Base-by-base conservation (phyloP, 1,284 basidiomycete species). In the Ganoderma meredithae region DNA sequence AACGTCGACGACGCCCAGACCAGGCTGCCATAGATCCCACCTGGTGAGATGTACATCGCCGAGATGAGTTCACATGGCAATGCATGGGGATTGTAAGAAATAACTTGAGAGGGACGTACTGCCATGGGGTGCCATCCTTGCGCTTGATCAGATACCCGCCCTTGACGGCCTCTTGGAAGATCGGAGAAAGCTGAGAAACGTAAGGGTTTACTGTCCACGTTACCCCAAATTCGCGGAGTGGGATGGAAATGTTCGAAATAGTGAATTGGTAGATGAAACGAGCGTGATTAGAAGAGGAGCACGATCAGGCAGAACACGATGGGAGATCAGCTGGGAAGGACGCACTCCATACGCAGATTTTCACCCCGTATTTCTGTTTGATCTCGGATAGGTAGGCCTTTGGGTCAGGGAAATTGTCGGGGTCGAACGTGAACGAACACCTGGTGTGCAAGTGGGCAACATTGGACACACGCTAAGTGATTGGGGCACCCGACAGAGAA, bases 391-490 rank as follows among this genome's bases (percentile, higher is more conserved):
- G 83, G 75, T 92, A 93, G 36, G 83, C 84, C 70, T 86, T 85
- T 1, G 91, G 91, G 74, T 93, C 84, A 7, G 91, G 90, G 83
- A 94, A 93, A 73, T 87, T 87, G 33, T 92, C 89, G 2, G 90
- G 88, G 74, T 93, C 91, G 74, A 92, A 93, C 5, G 89, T 89
- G 79, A 93, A 94, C 12, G 88, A 90, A 73, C 90, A 92, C 88
- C 88, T 89, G 33, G 10, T 49, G 22, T 13, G 27, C 25, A 31
- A 13, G 13, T 15, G 63, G 22, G 33, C n/a, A 10, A 36, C 22
- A 22, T 4, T 4, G 19, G n/a, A 40, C 59, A 22, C 9, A 17
- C 19, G n/a, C 39, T 60, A 25, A 33, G 58, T 17, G 25, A 27
- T 17, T 15, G 7, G 55, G 43, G 40, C 31, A 36, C 43, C 44